Evolutionary conservation across 208 protist genomes (phyloP), one percentile per base, ranked within the genome.

Genomic region (Leishmania aethiopica): DNA sequence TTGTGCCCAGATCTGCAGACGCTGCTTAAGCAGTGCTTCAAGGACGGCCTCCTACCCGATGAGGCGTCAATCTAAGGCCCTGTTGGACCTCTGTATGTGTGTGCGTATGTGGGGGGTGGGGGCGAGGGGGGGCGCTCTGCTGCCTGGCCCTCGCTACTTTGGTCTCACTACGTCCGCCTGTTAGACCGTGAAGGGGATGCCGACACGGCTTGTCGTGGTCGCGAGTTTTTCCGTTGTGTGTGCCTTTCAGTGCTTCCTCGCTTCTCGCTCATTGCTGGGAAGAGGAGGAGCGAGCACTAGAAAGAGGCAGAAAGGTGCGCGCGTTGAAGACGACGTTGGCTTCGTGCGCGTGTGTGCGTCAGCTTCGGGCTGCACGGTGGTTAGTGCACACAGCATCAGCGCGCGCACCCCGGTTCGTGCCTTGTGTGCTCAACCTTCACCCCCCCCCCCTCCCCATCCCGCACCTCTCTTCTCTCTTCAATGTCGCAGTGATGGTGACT

Each of bases 31-130:
- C 80, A 89, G 77, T 92, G 91, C 32, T 91, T 98, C 79, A 87
- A 89, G 37, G 95, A 98, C 13, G 93, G 95, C 37, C 82, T 94
- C 35, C 80, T 98, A 10, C 93, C 93, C 1, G 95, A 98, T 78
- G 95, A 98, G 77, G 91, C 91, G 3, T 96, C 93, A 0, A 37
- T 97, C 4, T 94, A 90, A 74, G 5, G 32, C 32, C 15, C 4
- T 40, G 62, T 69, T 28, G 1, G 62, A 81, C 67, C 8, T 28
- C 19, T 67, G 35, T 49, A 11, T 49, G 45, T 49, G 45, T 45
- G 42, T 45, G 42, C 10, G 37, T 40, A 40, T 40, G 37, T 40
- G 1, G 1, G 37, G 45, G 45, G n/a, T n/a, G n/a, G n/a, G n/a
- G n/a, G n/a, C n/a, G 5, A 0, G 10, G 45, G n/a, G 28, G 28